These are phyloP conservation scores for Macrophomina pseudophaseolina DNA, from an alignment of 2,329 filamentous ascomycete species.

Conservation along the genomic window DNA sequence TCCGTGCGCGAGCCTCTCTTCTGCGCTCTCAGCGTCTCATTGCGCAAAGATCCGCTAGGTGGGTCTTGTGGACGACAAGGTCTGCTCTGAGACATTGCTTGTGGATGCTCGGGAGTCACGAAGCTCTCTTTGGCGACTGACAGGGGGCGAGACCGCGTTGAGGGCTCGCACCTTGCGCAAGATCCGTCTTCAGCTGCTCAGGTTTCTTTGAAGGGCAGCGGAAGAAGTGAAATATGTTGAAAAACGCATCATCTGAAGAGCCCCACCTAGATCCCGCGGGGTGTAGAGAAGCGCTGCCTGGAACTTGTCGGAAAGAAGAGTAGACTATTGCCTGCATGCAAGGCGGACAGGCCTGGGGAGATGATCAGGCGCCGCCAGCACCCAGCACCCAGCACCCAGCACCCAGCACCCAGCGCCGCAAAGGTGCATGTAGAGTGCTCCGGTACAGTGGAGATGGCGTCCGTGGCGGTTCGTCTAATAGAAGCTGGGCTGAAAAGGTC, in stretches of 20 bases:
- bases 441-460: neutral
- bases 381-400: neutral
- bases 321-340: conserved; percentile 21
- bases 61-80: conserved; percentile 3
- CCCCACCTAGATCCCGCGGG: conserved; percentile 12
- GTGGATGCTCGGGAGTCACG: neutral
- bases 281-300: neutral
- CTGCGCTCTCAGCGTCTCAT: neutral
- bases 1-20: neutral
- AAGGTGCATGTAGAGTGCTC: neutral
- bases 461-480: conserved; percentile 13
- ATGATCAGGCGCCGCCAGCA: conserved; percentile 2
- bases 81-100: neutral
- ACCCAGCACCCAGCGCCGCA: neutral
- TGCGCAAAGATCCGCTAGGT: neutral
- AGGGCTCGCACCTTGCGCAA: neutral
- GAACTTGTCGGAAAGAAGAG: conserved; percentile 4
- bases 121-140: neutral
- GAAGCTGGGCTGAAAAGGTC: conserved; percentile 9
- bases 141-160: conserved; percentile 9
- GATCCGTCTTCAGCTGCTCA: neutral
- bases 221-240: conserved; percentile 1
- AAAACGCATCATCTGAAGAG: conserved; percentile 3
- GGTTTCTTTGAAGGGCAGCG: neutral
- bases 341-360: neutral